Conservation (phyloP, 306 rosid species). For the Pyrus communis region DNA sequence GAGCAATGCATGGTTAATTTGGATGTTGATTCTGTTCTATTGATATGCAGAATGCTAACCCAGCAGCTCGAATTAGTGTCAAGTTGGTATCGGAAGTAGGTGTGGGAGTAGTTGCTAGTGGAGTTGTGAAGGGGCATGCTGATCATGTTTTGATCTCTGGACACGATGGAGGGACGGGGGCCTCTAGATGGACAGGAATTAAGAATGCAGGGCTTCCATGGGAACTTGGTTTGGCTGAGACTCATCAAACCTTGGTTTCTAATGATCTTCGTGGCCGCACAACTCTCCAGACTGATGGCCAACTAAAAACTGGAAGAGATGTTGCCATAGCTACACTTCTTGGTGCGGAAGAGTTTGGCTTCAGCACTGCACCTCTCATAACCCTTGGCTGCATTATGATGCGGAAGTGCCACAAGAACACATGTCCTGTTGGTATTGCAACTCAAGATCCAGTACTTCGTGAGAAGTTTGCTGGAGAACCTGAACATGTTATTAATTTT, state of each 20-base stretch:
- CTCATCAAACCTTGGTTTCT: slow-evolving; percentile 96
- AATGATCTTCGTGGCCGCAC: slow-evolving; percentile 97
- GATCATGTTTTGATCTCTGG: slow-evolving; percentile 96
- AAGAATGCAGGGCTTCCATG: slow-evolving; percentile 99
- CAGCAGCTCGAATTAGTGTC: slow-evolving; percentile 90
- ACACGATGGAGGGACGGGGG: slow-evolving; percentile 99
- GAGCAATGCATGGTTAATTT: background rate
- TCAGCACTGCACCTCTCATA: slow-evolving; percentile 98
- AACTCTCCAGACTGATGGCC: slow-evolving; percentile 96
- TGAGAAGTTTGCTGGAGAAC: slow-evolving; percentile 98
- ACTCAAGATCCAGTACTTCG: slow-evolving; percentile 99
- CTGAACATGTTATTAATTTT: slow-evolving; percentile 93
- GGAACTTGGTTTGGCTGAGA: slow-evolving; percentile 99
- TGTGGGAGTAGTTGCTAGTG: slow-evolving; percentile 98
- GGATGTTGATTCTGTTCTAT: slow-evolving; percentile 3
- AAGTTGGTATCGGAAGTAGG: slow-evolving; percentile 99
- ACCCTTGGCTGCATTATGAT: slow-evolving; percentile 99
- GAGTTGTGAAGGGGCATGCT: slow-evolving; percentile 98
- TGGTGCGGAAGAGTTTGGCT: slow-evolving; percentile 98
- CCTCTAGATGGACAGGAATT: slow-evolving; percentile 99
- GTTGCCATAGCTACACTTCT: slow-evolving; percentile 97
- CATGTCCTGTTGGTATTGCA: slow-evolving; percentile 97
- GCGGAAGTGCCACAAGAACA: slow-evolving; percentile 98
- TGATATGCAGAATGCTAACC: slow-evolving; percentile 71
- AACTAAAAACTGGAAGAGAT: slow-evolving; percentile 96